phyloP scores from a whole-genome alignment of 2,329 filamentous ascomycete genomes.

The Colletotrichum lentis region DNA sequence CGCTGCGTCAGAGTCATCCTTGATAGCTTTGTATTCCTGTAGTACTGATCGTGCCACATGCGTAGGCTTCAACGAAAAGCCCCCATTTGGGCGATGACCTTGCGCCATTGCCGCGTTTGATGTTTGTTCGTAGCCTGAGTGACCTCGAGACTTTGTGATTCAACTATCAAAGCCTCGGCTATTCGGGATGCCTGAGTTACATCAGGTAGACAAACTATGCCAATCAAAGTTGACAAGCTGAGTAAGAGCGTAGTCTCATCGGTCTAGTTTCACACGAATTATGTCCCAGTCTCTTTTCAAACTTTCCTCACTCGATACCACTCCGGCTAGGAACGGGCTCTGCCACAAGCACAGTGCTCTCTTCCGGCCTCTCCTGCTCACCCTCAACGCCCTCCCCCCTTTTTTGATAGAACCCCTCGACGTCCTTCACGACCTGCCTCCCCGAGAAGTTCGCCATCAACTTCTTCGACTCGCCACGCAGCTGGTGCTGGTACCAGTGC shows the following conservation, averaged over 20 bases:
- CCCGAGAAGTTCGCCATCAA: slow-evolving; percentile 57
- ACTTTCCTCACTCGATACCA: not conserved
- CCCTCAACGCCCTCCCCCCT: slow-evolving; percentile 38
- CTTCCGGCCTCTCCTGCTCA: slow-evolving; percentile 42
- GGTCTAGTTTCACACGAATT: not conserved
- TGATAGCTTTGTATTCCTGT: too few species aligned
- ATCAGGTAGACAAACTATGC: not conserved
- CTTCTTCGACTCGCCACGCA: slow-evolving; percentile 54
- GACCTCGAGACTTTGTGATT: too few species aligned
- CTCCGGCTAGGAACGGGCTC: slow-evolving; percentile 1
- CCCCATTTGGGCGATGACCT: too few species aligned
- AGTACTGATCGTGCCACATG: too few species aligned
- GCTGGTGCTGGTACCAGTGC: slow-evolving; percentile 68
- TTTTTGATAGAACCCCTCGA: slow-evolving; percentile 50
- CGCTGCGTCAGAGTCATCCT: too few species aligned
- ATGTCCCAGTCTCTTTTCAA: not conserved
- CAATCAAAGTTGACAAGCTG: not conserved
- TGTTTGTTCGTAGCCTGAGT: too few species aligned
- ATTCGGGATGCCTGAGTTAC: too few species aligned
- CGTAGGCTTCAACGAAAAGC: too few species aligned
- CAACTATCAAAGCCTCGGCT: too few species aligned
- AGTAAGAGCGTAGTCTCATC: not conserved
- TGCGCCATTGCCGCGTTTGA: too few species aligned
- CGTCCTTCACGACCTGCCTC: slow-evolving; percentile 58
- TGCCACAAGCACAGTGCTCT: slow-evolving; percentile 51